phyloP scores from a whole-genome alignment of 257 asterid genomes.

The Solanum sitiens region DNA sequence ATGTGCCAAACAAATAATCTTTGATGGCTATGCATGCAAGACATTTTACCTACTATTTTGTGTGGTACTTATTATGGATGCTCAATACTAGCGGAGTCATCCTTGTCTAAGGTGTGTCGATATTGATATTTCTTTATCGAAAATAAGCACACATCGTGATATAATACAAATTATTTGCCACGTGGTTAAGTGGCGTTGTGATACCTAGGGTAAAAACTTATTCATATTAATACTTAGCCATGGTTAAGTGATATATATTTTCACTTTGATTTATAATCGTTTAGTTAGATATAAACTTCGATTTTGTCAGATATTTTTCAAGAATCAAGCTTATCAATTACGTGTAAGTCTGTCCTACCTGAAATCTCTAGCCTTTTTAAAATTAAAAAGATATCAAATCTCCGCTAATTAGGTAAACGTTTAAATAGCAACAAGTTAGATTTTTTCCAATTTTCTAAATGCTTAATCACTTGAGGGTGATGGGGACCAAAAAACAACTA shows the following conservation, averaged over 20 bases:
- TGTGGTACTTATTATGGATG: not conserved
- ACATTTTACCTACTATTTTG: not conserved
- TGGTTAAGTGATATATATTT: too few relatives aligned
- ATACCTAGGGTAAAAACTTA: not conserved
- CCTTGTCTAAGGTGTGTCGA: not conserved
- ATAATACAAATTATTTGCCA: too few relatives aligned
- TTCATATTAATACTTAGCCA: not conserved
- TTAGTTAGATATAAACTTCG: too few relatives aligned
- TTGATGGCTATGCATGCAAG: not conserved
- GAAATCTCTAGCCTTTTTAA: not conserved
- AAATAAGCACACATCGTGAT: too few relatives aligned
- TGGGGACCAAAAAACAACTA: not conserved
- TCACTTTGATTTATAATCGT: not conserved
- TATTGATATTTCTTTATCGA: too few relatives aligned
- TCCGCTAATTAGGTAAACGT: fast-evolving
- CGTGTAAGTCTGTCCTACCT: too few relatives aligned
- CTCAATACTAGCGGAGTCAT: not conserved
- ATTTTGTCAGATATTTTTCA: too few relatives aligned
- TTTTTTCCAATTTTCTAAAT: not conserved
- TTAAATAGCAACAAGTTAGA: not conserved
- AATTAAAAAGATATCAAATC: too few relatives aligned
- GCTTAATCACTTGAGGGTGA: not conserved
- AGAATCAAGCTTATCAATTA: too few relatives aligned
- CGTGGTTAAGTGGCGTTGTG: not conserved
- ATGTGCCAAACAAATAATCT: not conserved